Conservation (phyloP, 1,284 basidiomycete genomes). For the Apiotrichum brassicae region DNA sequence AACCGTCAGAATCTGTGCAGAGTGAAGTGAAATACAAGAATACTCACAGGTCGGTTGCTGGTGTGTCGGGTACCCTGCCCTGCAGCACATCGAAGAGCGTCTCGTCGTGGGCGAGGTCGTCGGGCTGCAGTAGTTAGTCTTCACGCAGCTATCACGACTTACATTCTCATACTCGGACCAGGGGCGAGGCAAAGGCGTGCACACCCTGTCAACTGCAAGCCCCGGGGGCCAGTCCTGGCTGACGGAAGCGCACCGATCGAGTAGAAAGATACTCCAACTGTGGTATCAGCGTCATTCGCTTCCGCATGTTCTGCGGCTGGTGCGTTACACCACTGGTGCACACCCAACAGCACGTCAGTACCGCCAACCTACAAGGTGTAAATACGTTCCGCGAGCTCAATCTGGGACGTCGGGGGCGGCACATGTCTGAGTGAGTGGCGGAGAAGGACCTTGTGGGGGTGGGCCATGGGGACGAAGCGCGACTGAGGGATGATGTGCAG, state of each 20-base stretch:
- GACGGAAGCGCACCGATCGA: conserved; percentile 9
- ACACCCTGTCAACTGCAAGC: conserved; percentile 6
- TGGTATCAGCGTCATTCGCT: not conserved
- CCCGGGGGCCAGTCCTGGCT: conserved; percentile 7
- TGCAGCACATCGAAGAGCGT: conserved; percentile 6
- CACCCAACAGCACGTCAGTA: too few relatives aligned
- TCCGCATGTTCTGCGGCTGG: too few relatives aligned
- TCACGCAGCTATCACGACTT: not conserved
- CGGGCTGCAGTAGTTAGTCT: not conserved
- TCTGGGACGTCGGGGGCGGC: not conserved
- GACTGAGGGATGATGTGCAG: conserved; percentile 12
- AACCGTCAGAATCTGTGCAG: not conserved
- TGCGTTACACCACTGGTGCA: too few relatives aligned
- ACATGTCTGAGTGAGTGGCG: not conserved
- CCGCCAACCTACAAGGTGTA: conserved; percentile 18
- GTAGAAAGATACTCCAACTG: conserved; percentile 19
- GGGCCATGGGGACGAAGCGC: not conserved
- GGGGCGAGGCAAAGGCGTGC: conserved; percentile 15
- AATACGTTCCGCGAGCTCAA: conserved; percentile 19
- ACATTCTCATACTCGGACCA: conserved; percentile 15
- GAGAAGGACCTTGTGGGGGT: not conserved
- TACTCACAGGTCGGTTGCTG: not conserved
- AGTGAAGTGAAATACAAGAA: not conserved
- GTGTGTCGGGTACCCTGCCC: not conserved
- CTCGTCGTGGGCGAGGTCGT: not conserved